Conservation (phyloP, 2,329 filamentous ascomycete species). For the Monilinia laxa region DNA sequence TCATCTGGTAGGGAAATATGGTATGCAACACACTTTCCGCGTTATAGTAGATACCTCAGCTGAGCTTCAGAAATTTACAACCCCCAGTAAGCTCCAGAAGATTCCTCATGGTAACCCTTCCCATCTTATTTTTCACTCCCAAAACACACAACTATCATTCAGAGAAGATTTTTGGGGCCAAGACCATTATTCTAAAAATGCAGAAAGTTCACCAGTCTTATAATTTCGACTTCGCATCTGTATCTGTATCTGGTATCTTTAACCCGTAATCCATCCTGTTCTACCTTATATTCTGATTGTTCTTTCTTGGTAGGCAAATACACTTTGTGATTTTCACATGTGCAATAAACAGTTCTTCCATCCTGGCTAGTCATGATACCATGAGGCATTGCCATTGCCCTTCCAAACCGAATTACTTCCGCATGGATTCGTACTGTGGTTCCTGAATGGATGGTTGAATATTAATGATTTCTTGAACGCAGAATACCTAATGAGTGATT, state of each 20-base stretch:
- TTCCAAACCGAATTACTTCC: constrained; percentile 48
- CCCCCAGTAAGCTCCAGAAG: background rate
- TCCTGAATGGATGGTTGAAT: constrained; percentile 31
- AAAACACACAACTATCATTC: too few relatives aligned
- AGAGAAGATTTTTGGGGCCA: background rate
- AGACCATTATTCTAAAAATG: too few relatives aligned
- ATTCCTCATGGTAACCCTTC: background rate
- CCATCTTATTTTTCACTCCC: background rate
- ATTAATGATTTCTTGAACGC: background rate
- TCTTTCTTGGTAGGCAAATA: constrained; percentile 44
- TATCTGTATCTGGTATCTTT: constrained; percentile 22
- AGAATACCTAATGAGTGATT: background rate
- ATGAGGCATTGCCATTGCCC: constrained; percentile 52
- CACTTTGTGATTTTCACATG: constrained; percentile 54
- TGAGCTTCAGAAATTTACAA: background rate
- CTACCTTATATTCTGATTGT: constrained; percentile 43
- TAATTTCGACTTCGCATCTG: constrained; percentile 27
- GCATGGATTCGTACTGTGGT: constrained; percentile 46
- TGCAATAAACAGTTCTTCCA: constrained; percentile 49
- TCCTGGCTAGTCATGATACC: constrained; percentile 51
- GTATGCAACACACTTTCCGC: background rate
- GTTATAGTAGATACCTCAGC: background rate
- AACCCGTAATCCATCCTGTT: constrained; percentile 44
- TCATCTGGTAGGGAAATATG: background rate
- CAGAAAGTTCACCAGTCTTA: constrained; percentile 38